These are phyloP conservation scores for Rhododendron williamsianum DNA, from an alignment of 148 eudicot genomes.

Conservation along the genomic window DNA sequence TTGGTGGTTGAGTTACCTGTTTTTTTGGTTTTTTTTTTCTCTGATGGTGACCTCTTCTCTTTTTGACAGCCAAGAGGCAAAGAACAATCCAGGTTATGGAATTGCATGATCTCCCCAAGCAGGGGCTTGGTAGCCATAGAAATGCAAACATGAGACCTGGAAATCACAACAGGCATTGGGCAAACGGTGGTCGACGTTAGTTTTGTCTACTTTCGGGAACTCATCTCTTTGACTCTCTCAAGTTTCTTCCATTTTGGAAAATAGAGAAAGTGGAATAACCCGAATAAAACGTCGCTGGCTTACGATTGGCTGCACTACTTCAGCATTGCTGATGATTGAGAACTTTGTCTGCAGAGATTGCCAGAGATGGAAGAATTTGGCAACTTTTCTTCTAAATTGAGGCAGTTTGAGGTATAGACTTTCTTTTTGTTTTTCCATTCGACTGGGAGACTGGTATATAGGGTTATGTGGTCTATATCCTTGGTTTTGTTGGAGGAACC, in stretches of 20 bases:
- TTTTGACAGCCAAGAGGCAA: constrained; percentile 73
- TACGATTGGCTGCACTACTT: background rate
- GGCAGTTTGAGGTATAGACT: background rate
- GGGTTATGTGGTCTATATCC: background rate
- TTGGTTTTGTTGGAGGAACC: constrained; percentile 2
- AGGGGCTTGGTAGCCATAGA: constrained; percentile 32
- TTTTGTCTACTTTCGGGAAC: background rate
- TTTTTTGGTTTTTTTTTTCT: background rate
- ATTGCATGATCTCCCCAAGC: constrained; percentile 78
- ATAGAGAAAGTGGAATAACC: background rate
- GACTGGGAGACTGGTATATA: constrained; percentile 3
- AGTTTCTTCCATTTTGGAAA: constrained; percentile 10
- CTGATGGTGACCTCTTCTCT: background rate
- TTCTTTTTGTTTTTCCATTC: background rate
- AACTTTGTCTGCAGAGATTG: background rate
- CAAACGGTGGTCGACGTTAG: constrained; percentile 61
- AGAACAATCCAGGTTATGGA: constrained; percentile 89
- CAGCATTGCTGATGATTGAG: background rate
- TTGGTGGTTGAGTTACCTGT: background rate
- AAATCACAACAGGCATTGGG: constrained; percentile 57
- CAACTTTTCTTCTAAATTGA: background rate
- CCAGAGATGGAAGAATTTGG: background rate
- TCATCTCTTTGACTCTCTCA: background rate
- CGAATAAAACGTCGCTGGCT: background rate
- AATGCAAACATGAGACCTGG: constrained; percentile 55